Evolutionary conservation across 306 rosid genomes (phyloP), one percentile per base, ranked within the genome.

Genomic region (Medicago arabica): DNA sequence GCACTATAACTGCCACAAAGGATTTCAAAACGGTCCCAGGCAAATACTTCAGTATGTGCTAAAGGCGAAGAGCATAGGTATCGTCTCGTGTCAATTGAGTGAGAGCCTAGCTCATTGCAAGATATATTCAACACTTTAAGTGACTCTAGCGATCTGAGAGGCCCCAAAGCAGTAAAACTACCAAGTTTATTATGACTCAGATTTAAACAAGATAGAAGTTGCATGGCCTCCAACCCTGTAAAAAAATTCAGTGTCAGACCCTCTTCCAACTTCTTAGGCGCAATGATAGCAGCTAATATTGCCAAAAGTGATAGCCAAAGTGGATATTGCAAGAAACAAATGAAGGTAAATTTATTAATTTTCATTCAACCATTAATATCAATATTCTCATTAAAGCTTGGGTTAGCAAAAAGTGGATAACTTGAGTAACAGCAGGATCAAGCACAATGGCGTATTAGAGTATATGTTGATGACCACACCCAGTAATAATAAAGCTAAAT

Each of bases 201-300:
- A 81, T 89, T 95, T 79, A 90, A 85, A 87, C 85, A 74, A 77
- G 91, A 85, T 13, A 92, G 90, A 79, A 92, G 97, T 79, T 90
- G 98, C 96, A 95, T 75, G 53, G 92, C 91, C 85, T 92, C 97
- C 91, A 95, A 75, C 44, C 98, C 99, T 95, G 86, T 86, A 68
- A 82, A 81, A 76, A 80, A 43, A 66, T 51, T 67, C 69, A 80
- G 74, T 13, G 60, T 49, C 64, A 84, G 79, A 54, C 63, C 19
- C 11, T 77, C 41, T 12, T 50, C 44, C 53, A 47, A 43, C 36
- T 14, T 36, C 7, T 46, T 25, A 64, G 65, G 72, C 53, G 62
- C 78, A 79, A 55, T 16, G 15, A 44, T 41, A 70, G 49, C 58
- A 41, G 78, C 43, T 44, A 72, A 54, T 47, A 25, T 15, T 13